Conservation (phyloP, 2,329 filamentous ascomycete species). For the Corniculantispora saksenae region DNA sequence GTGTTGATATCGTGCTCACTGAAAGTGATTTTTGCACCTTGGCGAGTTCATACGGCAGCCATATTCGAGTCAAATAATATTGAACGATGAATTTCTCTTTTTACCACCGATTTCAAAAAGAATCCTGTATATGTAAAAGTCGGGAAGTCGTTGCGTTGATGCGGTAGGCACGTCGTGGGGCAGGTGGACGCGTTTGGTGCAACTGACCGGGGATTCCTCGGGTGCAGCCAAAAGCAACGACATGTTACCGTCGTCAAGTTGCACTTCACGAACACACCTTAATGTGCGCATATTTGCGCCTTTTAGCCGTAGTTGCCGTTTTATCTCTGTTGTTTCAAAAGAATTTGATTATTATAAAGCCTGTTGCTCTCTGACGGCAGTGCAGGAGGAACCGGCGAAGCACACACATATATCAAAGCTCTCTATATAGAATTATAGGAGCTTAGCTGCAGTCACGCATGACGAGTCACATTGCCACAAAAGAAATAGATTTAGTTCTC, state of each 20-base stretch:
- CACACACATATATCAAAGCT: too few species aligned
- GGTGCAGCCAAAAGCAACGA: neutral
- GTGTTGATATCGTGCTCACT: neutral
- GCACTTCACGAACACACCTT: too few species aligned
- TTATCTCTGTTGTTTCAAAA: too few species aligned
- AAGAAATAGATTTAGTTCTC: constrained; percentile 29
- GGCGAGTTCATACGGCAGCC: neutral
- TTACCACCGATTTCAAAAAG: neutral
- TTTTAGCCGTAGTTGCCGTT: too few species aligned
- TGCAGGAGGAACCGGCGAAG: too few species aligned
- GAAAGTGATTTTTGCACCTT: neutral
- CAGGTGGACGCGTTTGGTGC: constrained; percentile 16
- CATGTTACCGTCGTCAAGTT: neutral
- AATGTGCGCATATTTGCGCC: too few species aligned
- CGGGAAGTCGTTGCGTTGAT: neutral
- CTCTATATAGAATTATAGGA: neutral
- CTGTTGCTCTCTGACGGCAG: too few species aligned
- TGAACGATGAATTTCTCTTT: neutral
- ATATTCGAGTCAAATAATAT: neutral
- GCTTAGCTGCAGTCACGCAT: neutral
- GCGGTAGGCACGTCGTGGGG: constrained; percentile 15
- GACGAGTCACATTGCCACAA: constrained; percentile 13
- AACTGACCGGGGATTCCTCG: constrained; percentile 20
- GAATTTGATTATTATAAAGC: too few species aligned
- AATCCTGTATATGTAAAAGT: neutral